Evolutionary conservation across 805 yeast species (phyloP), one percentile per base, ranked within the genome.

Genomic region (Scheffersomyces stipitis): DNA sequence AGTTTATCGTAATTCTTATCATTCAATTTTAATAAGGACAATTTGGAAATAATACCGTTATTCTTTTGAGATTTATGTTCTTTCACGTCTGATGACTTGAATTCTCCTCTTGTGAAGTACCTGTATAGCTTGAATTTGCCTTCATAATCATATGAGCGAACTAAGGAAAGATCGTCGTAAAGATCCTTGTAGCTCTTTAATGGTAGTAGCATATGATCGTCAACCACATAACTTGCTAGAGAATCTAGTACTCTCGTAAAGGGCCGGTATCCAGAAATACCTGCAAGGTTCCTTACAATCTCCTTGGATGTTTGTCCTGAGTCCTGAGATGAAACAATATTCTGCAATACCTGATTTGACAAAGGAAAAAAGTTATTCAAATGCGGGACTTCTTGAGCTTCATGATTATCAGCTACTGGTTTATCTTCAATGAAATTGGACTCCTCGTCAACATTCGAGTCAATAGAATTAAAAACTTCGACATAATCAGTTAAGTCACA

Each of bases 51-150:
- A 23, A 16, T 26, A 3, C 37, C 30, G 4, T 15, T 18, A 12
- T 27, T 31, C 18, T 38, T 41, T 26, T 28, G 36, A 14, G 37
- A 20, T 33, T 42, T 46, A 4, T 45, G 42, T 1, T 39, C 30
- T 30, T 38, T 41, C 4, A 29, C 29, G 10, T 26, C 23, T 10
- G 27, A 15, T 8, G 30, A 20, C 12, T 44, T 20, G 32, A 51
- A 49, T 18, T 41, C 34, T 3, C 41, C 43, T 33, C 42, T 49
- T 13, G 53, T 48, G 36, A 52, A 66, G 47, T 84, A 80, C 28
- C 95, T 67, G 57, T 77, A 86, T 46, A 79, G 85, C 51, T 86
- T 83, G 40, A 73, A 69, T 45, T 88, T 80, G 0, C 95, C 95
- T 41, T 78, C 80, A 46, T 79, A 80, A 51, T 86, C 95, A 41